Conservation (phyloP, 176 grass and related monocot species). For the Oryza rufipogon region DNA sequence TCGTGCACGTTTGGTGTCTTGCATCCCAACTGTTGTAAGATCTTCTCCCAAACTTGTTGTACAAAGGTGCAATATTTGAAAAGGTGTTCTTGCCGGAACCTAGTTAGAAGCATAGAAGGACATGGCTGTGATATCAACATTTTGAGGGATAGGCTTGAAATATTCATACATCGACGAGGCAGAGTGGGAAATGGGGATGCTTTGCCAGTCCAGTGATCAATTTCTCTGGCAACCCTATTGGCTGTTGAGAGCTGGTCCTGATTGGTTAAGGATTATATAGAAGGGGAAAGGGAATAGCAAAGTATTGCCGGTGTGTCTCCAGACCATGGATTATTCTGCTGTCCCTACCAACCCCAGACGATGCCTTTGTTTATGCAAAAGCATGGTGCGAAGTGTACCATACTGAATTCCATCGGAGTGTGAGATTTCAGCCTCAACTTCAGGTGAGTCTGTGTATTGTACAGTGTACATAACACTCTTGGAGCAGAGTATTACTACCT, state of each 20-base stretch:
- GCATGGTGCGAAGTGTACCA: neutral
- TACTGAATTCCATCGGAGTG: conserved; percentile 18
- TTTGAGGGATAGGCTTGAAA: neutral
- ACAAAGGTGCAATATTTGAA: too few relatives aligned
- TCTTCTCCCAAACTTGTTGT: too few relatives aligned
- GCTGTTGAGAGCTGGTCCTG: conserved; percentile 39
- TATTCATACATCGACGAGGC: too few relatives aligned
- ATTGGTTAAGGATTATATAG: conserved; percentile 26
- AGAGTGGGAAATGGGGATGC: conserved; percentile 2
- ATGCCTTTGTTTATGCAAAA: conserved; percentile 40
- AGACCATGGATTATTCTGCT: conserved; percentile 51
- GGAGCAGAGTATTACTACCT: neutral
- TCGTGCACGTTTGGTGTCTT: too few relatives aligned
- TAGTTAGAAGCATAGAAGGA: neutral
- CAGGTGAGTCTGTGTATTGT: neutral
- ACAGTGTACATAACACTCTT: neutral
- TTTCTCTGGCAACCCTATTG: conserved; percentile 24
- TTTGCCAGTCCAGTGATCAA: conserved; percentile 2
- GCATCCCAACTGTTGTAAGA: too few relatives aligned
- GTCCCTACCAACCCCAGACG: neutral
- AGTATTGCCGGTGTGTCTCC: conserved; percentile 42
- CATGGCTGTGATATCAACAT: neutral
- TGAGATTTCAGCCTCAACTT: conserved; percentile 24
- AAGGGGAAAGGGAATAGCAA: conserved; percentile 13
- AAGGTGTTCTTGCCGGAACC: too few relatives aligned